Evolutionary conservation across 805 yeast genomes (phyloP).

Genomic region (Zygosaccharomyces rouxii): DNA sequence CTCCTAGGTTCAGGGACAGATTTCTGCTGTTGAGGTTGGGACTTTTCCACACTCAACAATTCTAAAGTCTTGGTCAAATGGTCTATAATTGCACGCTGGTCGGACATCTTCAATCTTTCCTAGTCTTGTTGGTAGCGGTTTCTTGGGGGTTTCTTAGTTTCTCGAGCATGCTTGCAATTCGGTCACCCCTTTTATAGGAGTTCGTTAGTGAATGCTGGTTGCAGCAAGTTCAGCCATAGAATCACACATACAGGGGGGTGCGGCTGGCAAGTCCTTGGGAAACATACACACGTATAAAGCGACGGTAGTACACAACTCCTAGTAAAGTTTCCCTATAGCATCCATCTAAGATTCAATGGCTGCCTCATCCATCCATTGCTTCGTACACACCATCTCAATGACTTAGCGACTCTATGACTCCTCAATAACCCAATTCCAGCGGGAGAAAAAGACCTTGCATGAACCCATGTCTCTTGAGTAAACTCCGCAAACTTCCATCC

Average conservation of each 20-base stretch:
- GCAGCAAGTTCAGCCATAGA: conserved; percentile 3
- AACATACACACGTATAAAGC: neutral
- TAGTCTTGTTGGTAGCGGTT: neutral
- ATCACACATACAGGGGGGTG: neutral
- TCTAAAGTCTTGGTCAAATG: conserved; percentile 30
- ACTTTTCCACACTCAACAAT: conserved; percentile 18
- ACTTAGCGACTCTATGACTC: neutral
- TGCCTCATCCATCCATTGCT: neutral
- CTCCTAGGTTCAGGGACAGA: neutral
- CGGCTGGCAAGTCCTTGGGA: neutral
- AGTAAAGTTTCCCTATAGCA: neutral
- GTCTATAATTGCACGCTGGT: conserved; percentile 23
- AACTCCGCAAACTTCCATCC: neutral
- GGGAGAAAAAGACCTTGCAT: neutral
- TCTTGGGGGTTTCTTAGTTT: neutral
- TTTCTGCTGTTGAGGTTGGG: conserved; percentile 1
- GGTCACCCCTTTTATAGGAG: conserved; percentile 3
- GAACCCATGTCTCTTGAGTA: neutral
- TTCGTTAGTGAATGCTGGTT: neutral
- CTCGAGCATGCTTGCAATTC: neutral
- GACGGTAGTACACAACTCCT: neutral
- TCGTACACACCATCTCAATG: neutral
- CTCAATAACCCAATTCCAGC: neutral
- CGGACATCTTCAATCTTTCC: conserved; percentile 11
- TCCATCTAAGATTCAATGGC: neutral